Evolutionary conservation across 768 basidiomycete genomes (phyloP).

Genomic region (Strobilomyces dryophilus): DNA sequence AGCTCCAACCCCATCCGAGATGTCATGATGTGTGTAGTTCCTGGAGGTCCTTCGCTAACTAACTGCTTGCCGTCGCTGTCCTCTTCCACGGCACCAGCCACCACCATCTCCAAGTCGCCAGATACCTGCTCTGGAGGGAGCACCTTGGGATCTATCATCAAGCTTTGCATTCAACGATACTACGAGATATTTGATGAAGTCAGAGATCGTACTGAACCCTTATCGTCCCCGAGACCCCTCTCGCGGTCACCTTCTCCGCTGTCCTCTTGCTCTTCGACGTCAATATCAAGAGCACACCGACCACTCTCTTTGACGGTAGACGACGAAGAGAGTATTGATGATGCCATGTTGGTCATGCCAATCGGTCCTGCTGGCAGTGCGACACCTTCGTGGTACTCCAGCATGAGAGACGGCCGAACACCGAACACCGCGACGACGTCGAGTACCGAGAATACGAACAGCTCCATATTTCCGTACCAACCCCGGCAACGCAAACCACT

Average conservation of each 20-base stretch:
- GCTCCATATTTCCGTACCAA: slow-evolving; percentile 27
- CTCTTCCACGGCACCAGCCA: slow-evolving; percentile 10
- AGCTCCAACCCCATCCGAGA: slow-evolving; percentile 65
- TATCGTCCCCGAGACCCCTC: slow-evolving; percentile 27
- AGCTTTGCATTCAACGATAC: slow-evolving; percentile 76
- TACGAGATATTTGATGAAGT: slow-evolving; percentile 85
- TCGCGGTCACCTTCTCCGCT: slow-evolving; percentile 30
- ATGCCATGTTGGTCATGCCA: slow-evolving; percentile 71
- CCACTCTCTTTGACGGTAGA: slow-evolving; percentile 35
- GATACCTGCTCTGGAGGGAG: slow-evolving; percentile 38
- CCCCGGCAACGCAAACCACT: slow-evolving; percentile 40
- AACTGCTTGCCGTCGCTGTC: slow-evolving; percentile 24
- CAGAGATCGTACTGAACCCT: slow-evolving; percentile 63
- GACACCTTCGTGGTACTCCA: slow-evolving; percentile 6
- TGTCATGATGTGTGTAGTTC: slow-evolving; percentile 68
- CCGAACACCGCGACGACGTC: slow-evolving; percentile 25
- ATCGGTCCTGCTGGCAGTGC: slow-evolving; percentile 42
- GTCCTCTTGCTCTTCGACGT: slow-evolving; percentile 20
- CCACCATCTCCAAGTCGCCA: slow-evolving; percentile 21
- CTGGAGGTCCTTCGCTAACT: slow-evolving; percentile 41
- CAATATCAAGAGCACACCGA: slow-evolving; percentile 20
- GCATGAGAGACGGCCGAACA: slow-evolving; percentile 9
- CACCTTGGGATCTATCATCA: slow-evolving; percentile 67
- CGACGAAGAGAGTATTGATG: slow-evolving; percentile 73
- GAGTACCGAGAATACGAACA: slow-evolving; percentile 10